Evolutionary conservation across 2,329 filamentous ascomycete genomes (phyloP).

Genomic region (Lasiodiplodia citricola): DNA sequence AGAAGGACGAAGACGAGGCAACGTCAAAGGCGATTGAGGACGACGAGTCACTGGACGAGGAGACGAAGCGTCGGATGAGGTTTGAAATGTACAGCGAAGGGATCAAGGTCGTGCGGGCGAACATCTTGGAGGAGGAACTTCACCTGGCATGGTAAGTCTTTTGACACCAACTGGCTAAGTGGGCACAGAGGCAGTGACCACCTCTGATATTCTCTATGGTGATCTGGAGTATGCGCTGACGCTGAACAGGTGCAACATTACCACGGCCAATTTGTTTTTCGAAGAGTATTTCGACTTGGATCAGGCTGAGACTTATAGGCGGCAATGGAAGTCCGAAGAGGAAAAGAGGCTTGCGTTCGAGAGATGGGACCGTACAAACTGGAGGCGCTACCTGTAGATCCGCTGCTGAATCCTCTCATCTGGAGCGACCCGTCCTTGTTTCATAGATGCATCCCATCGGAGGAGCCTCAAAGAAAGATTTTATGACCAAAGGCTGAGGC

Average conservation of each 20-base stretch:
- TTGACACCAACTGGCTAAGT: neutral
- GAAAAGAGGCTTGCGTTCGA: conserved; percentile 4
- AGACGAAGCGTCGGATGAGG: neutral
- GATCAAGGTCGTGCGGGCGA: neutral
- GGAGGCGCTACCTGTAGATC: neutral
- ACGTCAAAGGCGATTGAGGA: neutral
- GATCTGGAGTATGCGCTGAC: neutral
- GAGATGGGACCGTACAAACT: neutral
- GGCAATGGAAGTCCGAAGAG: neutral
- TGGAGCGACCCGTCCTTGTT: neutral
- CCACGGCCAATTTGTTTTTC: neutral
- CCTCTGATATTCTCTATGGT: neutral
- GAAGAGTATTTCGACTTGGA: neutral
- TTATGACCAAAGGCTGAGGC: neutral
- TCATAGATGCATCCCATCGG: neutral
- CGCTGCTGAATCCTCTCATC: neutral
- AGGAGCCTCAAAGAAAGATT: neutral
- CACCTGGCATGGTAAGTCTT: neutral
- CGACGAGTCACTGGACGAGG: neutral
- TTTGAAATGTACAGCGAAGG: neutral
- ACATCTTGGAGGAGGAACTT: neutral
- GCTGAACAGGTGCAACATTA: neutral
- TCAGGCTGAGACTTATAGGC: neutral
- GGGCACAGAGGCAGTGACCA: neutral
- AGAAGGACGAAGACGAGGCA: neutral